A percentile compares a stretch with the other conserved stretches of the same genome.
phyloP scores from a whole-genome alignment of 441 rosid genomes.

The Raphanus hybrid region DNA sequence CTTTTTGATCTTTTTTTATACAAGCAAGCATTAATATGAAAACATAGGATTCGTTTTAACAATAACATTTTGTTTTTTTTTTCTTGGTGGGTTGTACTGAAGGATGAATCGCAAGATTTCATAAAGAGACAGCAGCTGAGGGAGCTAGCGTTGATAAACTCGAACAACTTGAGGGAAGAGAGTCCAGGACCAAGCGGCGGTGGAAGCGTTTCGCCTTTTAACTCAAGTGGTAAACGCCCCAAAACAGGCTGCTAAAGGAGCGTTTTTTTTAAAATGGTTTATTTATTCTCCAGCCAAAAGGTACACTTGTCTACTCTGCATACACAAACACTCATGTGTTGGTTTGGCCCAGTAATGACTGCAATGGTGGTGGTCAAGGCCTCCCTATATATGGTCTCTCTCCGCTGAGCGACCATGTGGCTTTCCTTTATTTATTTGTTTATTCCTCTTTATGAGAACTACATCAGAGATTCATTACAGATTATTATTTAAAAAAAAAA shows the following conservation, averaged over 20 bases:
- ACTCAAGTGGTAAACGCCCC: slow-evolving; percentile 94
- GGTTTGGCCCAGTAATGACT: slow-evolving; percentile 39
- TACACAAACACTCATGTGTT: slow-evolving; percentile 37
- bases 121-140: slow-evolving; percentile 95
- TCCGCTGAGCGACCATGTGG: slow-evolving; percentile 46
- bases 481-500: slow-evolving; percentile 25
- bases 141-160: slow-evolving; percentile 89
- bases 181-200: slow-evolving; percentile 88
- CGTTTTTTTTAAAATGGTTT: slow-evolving; percentile 27
- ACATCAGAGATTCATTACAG: slow-evolving; percentile 35
- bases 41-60: neutral
- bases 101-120: slow-evolving; percentile 94
- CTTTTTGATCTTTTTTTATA: slow-evolving; percentile 26
- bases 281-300: slow-evolving; percentile 28
- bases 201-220: slow-evolving; percentile 91
- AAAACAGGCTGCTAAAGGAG: slow-evolving; percentile 77
- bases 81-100: slow-evolving; percentile 16
- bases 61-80: neutral
- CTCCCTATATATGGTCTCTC: slow-evolving; percentile 41
- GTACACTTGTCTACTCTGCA: slow-evolving; percentile 39
- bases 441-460: slow-evolving; percentile 23
- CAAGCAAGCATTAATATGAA: neutral
- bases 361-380: slow-evolving; percentile 41
- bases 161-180: slow-evolving; percentile 89
- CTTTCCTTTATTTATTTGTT: slow-evolving; percentile 22